These are phyloP conservation scores for Sporisorium reilianum DNA, from an alignment of 1,284 basidiomycete genomes.

Conservation along the genomic window DNA sequence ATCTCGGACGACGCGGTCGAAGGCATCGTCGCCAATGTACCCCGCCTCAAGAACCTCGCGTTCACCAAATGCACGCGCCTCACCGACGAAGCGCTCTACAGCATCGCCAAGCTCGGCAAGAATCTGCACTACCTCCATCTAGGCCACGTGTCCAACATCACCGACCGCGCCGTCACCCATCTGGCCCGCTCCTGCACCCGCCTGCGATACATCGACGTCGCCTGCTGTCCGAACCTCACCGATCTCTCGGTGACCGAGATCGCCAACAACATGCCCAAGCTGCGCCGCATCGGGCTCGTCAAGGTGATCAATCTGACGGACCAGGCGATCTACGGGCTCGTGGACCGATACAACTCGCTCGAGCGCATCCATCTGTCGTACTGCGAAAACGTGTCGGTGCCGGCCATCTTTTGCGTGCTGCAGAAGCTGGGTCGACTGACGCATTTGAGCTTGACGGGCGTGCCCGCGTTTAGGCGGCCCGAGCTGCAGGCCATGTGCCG, in stretches of 20 bases:
- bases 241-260: conserved; percentile 95
- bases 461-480: conserved; percentile 85
- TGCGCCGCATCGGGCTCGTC: conserved; percentile 94
- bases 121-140: conserved; percentile 95
- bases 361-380: conserved; percentile 98
- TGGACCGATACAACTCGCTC: conserved; percentile 77
- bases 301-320: conserved; percentile 91
- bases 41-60: conserved; percentile 90
- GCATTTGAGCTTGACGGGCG: conserved; percentile 95
- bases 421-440: conserved; percentile 88
- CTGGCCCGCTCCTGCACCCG: conserved; percentile 89
- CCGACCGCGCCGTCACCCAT: conserved; percentile 86
- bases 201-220: conserved; percentile 95
- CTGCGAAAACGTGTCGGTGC: conserved; percentile 93
- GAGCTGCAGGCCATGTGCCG: conserved; percentile 93
- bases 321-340: conserved; percentile 88
- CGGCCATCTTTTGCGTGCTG: conserved; percentile 89
- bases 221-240: conserved; percentile 91
- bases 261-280: conserved; percentile 82
- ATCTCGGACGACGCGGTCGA: conserved; percentile 91
- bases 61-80: conserved; percentile 89
- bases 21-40: conserved; percentile 86
- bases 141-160: conserved; percentile 87
- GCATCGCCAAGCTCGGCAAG: conserved; percentile 87
- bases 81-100: conserved; percentile 87